Conservation (phyloP, 2,329 filamentous ascomycete genomes). For the Sporothrix curviconia region DNA sequence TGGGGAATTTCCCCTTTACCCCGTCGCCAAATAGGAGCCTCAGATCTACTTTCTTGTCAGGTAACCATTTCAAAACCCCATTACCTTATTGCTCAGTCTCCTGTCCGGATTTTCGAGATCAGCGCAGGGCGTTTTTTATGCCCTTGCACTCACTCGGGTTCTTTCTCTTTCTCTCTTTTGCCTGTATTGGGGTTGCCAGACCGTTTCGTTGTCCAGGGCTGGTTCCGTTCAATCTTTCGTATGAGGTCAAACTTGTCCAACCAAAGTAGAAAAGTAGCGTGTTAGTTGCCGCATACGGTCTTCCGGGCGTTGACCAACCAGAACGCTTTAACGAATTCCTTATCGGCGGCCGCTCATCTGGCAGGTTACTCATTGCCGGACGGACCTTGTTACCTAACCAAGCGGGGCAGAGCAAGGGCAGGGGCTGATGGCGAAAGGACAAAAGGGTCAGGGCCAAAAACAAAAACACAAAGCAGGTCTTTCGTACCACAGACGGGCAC, state of each 20-base stretch:
- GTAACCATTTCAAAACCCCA: conserved; percentile 18
- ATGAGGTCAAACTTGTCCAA: too few relatives aligned
- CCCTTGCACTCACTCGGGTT: not conserved
- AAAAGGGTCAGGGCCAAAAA: not conserved
- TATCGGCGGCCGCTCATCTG: conserved; percentile 17
- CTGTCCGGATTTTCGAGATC: not conserved
- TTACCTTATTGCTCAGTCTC: conserved; percentile 12
- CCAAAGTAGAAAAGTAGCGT: too few relatives aligned
- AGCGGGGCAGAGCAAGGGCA: not conserved
- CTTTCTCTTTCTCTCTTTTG: not conserved
- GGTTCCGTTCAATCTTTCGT: too few relatives aligned
- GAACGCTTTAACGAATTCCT: conserved; percentile 6
- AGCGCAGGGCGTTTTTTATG: not conserved
- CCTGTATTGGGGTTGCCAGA: not conserved
- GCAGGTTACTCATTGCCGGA: conserved; percentile 13
- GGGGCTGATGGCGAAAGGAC: too few relatives aligned
- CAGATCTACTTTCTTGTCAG: conserved; percentile 10
- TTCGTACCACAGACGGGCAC: not conserved
- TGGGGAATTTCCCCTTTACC: not conserved
- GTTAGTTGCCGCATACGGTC: conserved; percentile 1
- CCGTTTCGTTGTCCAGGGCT: not conserved
- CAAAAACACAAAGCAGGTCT: not conserved
- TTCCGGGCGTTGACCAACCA: conserved; percentile 12
- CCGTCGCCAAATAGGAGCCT: conserved; percentile 7
- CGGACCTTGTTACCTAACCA: conserved; percentile 18